Evolutionary conservation across 768 basidiomycete species (phyloP), one percentile per base, ranked within the genome.

Genomic region (Lactarius pseudohatsudake): DNA sequence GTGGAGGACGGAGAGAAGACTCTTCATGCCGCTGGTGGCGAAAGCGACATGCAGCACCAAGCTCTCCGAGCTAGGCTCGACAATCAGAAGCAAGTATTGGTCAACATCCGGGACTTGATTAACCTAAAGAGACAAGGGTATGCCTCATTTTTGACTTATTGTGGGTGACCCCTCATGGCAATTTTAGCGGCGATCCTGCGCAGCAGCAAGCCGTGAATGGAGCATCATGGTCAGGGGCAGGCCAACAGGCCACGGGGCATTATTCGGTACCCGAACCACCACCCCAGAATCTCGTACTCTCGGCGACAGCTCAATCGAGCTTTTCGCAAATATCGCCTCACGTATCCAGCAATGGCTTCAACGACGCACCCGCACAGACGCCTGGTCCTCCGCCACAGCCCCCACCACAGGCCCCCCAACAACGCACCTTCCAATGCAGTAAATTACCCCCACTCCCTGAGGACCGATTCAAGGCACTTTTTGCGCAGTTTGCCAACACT

Each of bases 171-270:
- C 36, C 66, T 67, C 30, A 67, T 38, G 0, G 11, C 6, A 11
- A 43, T 40, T 38, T 38, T 16, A 64, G 66, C 32, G 58, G 57
- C 28, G 66, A 64, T 45, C 34, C 57, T 41, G n/a, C 36, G 11
- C 66, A 67, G 38, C 66, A 62, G 55, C 26, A 26, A 26, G 26
- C 41, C 4, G 53, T 20, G 13, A 67, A 67, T 20, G 57, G 62
- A 11, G 4, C 38, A 41, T 4, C 32, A 26, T 64, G 61, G 66
- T 7, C 26, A 15, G 57, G 38, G 13, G 13, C 38, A 22, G 32
- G 47, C 59, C 57, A 63, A 34, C 62, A 62, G 9, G 26, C 66
- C 36, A 15, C 57, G 26, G 53, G 58, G 9, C 61, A 38, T 22
- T 67, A 30, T 47, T 28, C 61, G 15, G 62, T 34, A 22, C 22